These are phyloP conservation scores for Penicillium cataractarum DNA, from an alignment of 495 filamentous ascomycete species.

Conservation along the genomic window DNA sequence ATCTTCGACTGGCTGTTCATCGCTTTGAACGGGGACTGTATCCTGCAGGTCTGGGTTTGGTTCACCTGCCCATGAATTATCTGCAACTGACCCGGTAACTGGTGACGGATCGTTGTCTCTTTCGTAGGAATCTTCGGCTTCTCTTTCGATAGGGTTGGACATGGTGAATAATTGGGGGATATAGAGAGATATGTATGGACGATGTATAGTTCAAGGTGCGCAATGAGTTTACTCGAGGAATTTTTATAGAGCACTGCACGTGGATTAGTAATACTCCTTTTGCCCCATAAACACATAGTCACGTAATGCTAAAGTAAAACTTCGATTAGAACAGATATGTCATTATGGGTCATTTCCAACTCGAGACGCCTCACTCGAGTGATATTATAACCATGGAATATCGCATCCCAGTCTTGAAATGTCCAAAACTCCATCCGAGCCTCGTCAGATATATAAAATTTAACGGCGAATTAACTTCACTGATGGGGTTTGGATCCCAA, in stretches of 20 bases:
- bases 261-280: neutral
- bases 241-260: neutral
- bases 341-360: neutral
- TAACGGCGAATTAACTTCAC: neutral
- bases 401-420: neutral
- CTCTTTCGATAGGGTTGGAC: constrained; percentile 30
- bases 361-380: neutral
- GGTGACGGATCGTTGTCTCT: constrained; percentile 30
- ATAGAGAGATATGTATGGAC: neutral
- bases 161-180: constrained; percentile 4
- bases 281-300: neutral
- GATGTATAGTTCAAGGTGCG: neutral
- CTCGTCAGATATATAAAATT: neutral
- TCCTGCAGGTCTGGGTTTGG: neutral
- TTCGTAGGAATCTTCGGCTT: constrained; percentile 37
- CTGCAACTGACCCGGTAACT: constrained; percentile 21
- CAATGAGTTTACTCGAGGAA: neutral
- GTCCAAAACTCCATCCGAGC: neutral
- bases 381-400: neutral
- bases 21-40: constrained; percentile 10
- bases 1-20: constrained; percentile 8
- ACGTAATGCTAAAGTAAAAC: neutral
- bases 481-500: no score
- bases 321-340: neutral
- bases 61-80: constrained; percentile 8